Evolutionary conservation across 169 alveolate genomes (phyloP), one percentile per base, ranked within the genome.

Genomic region (Cryptosporidium baileyi): DNA sequence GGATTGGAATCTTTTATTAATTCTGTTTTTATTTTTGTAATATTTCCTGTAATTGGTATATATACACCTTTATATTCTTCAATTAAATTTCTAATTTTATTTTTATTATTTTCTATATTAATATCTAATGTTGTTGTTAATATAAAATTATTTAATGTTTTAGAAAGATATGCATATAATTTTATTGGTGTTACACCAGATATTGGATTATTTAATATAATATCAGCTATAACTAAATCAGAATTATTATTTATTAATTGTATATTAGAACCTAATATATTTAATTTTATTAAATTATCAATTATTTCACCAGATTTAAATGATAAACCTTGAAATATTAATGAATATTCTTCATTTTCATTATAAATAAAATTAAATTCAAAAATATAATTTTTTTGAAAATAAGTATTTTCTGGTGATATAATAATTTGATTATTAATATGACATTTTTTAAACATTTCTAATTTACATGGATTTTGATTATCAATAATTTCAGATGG

Each of bases 161-260:
- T 45, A 28, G 81, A 26, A 24, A 65, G 19, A 19, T 65, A 65
- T 15, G 51, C 63, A 28, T 28, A 28, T 28, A 65, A 19, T 26
- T 54, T 28, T n/a, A 65, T 44, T 3, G 15, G 22, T 9, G 63
- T 65, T 6, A 13, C 19, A 1, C 81, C 63, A n/a, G 81, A 47
- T 0, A 15, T 51, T 15, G 61, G 40, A 24, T 11, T 15, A n/a
- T 65, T 62, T 7, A 65, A 4, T 4, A 51, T 36, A 11, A 65
- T 44, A n/a, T 65, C 81, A n/a, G 81, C 81, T 45, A 65, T 34
- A n/a, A 60, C 19, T 8, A 65, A 13, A n/a, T 65, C 81, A 5
- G 62, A 28, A 3, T 47, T 22, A 11, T 44, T 38, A 15, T 65
- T 65, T 2, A 51, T 44, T 0, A 65, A 44, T 2, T 65, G 61